phyloP scores from a whole-genome alignment of 1,284 basidiomycete species.

The Leccinum pachyderme region DNA sequence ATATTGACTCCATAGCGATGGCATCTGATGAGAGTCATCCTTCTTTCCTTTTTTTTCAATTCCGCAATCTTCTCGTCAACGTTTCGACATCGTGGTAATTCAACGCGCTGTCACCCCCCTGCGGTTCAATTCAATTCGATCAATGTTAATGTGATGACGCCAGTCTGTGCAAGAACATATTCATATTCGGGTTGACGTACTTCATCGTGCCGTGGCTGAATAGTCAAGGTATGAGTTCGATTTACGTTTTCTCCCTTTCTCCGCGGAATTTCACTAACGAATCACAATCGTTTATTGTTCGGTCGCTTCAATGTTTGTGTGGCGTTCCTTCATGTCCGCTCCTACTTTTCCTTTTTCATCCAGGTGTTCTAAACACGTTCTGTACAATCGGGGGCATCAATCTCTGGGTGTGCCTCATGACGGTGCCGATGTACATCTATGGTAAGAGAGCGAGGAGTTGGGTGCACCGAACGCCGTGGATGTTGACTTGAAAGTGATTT shows the following conservation, averaged over 20 bases:
- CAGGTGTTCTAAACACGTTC: neutral
- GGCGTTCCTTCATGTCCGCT: neutral
- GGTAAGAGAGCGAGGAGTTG: slow-evolving; percentile 1
- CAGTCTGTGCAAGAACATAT: neutral
- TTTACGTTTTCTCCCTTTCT: neutral
- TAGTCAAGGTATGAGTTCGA: neutral
- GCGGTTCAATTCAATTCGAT: neutral
- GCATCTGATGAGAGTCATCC: neutral
- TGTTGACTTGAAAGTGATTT: neutral
- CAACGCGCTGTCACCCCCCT: neutral
- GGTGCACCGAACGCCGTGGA: slow-evolving; percentile 1
- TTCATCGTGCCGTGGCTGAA: neutral
- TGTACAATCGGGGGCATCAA: neutral
- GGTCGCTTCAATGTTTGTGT: neutral
- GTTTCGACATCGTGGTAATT: neutral
- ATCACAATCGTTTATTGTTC: neutral
- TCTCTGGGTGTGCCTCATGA: neutral
- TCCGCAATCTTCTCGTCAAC: neutral
- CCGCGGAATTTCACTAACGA: neutral
- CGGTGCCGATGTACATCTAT: slow-evolving; percentile 2
- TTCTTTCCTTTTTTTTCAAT: neutral
- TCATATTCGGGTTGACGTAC: neutral
- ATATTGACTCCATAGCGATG: neutral
- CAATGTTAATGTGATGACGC: neutral
- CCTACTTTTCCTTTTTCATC: neutral